phyloP scores from a whole-genome alignment of 306 rosid species.

The Cyamopsis tetragonoloba region DNA sequence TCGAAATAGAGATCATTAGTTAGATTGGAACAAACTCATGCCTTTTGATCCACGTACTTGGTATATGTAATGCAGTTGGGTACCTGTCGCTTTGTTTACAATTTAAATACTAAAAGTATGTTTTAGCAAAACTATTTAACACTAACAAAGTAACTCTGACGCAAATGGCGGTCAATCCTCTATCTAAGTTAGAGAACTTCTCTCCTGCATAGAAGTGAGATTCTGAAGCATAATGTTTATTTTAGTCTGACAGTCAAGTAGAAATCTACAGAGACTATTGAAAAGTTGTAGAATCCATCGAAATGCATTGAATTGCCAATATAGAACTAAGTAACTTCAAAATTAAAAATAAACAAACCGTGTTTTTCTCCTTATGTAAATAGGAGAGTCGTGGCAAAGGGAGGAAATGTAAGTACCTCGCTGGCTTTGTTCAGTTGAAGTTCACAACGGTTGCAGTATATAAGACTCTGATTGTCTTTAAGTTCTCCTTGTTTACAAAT shows the following conservation, averaged over 20 bases:
- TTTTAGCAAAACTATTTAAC: neutral
- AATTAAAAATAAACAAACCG: neutral
- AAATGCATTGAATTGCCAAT: slow-evolving; percentile 1
- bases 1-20: no score
- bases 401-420: slow-evolving; percentile 50
- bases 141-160: neutral
- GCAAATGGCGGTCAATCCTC: neutral
- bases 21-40: no score
- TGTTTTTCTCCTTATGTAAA: neutral
- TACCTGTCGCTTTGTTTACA: no score
- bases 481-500: slow-evolving; percentile 77
- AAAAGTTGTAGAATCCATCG: neutral
- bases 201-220: neutral
- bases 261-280: neutral
- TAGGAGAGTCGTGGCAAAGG: neutral
- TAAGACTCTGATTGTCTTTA: slow-evolving; percentile 42
- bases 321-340: neutral
- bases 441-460: slow-evolving; percentile 54
- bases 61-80: no score
- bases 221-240: neutral
- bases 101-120: neutral
- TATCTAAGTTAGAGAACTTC: neutral
- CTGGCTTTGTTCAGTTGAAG: slow-evolving; percentile 55
- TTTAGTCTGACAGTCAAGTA: neutral
- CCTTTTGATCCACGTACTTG: no score